These are phyloP conservation scores for Aquilaria sinensis DNA, from an alignment of 345 rosid genomes.

Conservation along the genomic window DNA sequence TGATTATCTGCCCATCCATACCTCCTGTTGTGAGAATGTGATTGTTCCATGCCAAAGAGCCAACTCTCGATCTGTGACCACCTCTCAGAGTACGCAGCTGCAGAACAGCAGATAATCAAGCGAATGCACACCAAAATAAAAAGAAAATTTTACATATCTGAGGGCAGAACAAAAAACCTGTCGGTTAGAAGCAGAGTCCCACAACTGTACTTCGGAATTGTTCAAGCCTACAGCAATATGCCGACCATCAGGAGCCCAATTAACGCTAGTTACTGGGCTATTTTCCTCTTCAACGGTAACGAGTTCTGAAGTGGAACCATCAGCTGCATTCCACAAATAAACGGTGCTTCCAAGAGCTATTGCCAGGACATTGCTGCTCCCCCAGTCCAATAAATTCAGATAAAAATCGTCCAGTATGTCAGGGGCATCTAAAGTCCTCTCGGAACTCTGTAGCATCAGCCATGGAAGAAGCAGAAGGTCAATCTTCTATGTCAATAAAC, in stretches of 20 bases:
- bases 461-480: neutral
- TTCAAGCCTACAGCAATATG: constrained; percentile 41
- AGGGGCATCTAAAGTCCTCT: constrained; percentile 51
- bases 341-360: constrained; percentile 33
- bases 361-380: constrained; percentile 36
- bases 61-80: constrained; percentile 35
- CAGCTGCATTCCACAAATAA: constrained; percentile 47
- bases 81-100: constrained; percentile 32
- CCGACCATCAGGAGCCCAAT: constrained; percentile 49
- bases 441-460: constrained; percentile 26
- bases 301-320: constrained; percentile 41
- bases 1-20: constrained; percentile 37
- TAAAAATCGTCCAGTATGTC: constrained; percentile 43
- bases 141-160: too few species aligned
- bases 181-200: constrained; percentile 34
- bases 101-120: neutral
- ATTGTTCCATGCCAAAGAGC: constrained; percentile 48
- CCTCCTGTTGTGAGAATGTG: constrained; percentile 49
- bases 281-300: constrained; percentile 36
- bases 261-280: constrained; percentile 49
- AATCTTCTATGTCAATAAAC: neutral
- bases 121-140: neutral
- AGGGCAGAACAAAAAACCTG: constrained; percentile 15
- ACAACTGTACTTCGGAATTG: constrained; percentile 45
- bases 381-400: constrained; percentile 48